Conservation (phyloP, 352 stramenopile genomes). For the Phytophthora quininea region DNA sequence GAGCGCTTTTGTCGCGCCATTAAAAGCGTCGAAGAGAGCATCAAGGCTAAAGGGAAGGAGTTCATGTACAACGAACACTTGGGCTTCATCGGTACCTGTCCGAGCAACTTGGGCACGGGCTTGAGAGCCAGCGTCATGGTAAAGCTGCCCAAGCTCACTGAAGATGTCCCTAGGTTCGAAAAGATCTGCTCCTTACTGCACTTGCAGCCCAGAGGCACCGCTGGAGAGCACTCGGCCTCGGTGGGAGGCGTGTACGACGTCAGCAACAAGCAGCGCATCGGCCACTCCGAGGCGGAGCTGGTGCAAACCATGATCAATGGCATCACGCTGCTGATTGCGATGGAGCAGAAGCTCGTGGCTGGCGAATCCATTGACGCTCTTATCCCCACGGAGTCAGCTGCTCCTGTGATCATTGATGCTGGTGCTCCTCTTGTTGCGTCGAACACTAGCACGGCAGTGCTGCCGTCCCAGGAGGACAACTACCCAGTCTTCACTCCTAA, state of each 20-base stretch:
- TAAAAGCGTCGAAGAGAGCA: conserved; percentile 77
- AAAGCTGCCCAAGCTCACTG: conserved; percentile 86
- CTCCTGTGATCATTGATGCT: conserved; percentile 70
- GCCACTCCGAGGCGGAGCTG: conserved; percentile 90
- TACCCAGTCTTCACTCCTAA: conserved; percentile 82
- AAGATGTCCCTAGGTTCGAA: conserved; percentile 81
- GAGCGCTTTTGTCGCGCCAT: conserved; percentile 80
- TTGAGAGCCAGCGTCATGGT: conserved; percentile 91
- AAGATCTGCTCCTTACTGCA: conserved; percentile 83
- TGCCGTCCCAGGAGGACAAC: conserved; percentile 72
- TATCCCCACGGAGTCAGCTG: conserved; percentile 59
- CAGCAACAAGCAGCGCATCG: conserved; percentile 88
- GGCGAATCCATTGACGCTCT: conserved; percentile 72
- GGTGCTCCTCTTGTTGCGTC: conserved; percentile 43
- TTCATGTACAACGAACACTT: conserved; percentile 83
- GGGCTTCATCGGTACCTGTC: conserved; percentile 89
- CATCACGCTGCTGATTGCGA: conserved; percentile 84
- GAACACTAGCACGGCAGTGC: conserved; percentile 54
- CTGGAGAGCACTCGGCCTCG: conserved; percentile 88
- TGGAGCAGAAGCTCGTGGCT: conserved; percentile 87
- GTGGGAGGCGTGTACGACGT: conserved; percentile 89
- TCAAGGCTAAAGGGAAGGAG: conserved; percentile 66
- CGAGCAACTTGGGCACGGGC: conserved; percentile 90
- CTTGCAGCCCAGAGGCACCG: conserved; percentile 77
- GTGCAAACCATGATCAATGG: conserved; percentile 90